Evolutionary conservation across 345 rosid species (phyloP), one percentile per base, ranked within the genome.

Genomic region (Dovyalis caffra): DNA sequence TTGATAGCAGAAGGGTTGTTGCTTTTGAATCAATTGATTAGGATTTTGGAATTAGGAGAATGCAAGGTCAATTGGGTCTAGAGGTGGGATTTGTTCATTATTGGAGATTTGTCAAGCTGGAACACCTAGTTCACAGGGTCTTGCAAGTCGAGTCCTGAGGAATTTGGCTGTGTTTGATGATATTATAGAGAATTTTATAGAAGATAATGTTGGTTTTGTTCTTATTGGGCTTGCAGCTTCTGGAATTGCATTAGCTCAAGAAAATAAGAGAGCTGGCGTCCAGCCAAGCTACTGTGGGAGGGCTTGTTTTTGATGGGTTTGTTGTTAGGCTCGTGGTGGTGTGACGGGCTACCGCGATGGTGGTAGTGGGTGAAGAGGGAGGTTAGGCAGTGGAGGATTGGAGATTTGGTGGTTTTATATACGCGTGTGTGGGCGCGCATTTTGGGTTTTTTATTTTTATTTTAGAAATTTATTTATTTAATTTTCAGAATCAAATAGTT

Each of bases 21-120:
- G 78, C 85, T 95, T 4, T 71, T 95, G 74, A 95, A 90, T 64
- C 92, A 91, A 51, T 80, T 95, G 82, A 88, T 87, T 74, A 89
- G 99, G 16, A 86, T 93, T 28, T 77, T 95, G 23, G 98, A 95
- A 75, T 91, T 96, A 0, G 99, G 99, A 93, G 69, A 90, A 90
- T 74, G 97, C 93, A 0, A 88, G 98, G 75, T 88, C 94, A 0
- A 88, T 95, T 23, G 97, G 95, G 23, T 90, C 86, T 16, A 85
- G 99, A 84, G 97, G 99, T 51, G 98, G 97, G 53, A 84, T 95
- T 83, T 90, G 92, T 10, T 88, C 98, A 32, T 82, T 95, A 0
- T 71, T 95, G 57, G 93, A 92, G 71, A 93, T 91, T 80, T 95
- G 99, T 76, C 88, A 82, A 74, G 88, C 43, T 1, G 99, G 99